Base-by-base conservation (phyloP, 164 flowering plant species). In the Berberis thunbergii region DNA sequence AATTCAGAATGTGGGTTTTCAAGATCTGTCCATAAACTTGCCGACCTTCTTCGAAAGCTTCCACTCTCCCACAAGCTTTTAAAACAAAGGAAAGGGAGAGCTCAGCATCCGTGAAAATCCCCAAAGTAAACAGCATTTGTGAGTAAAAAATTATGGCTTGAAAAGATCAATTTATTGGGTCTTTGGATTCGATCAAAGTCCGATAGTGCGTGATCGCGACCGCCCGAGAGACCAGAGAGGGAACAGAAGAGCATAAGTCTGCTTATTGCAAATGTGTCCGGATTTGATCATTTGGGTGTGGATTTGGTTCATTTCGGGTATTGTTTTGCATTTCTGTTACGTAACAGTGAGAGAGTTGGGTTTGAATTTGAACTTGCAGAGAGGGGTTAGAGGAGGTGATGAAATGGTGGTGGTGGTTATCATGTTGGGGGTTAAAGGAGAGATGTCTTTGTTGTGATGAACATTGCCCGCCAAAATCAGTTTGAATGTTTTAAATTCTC, bases 291-390 rank as follows among this genome's bases (percentile, higher is more conserved):
- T 54, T 0, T 54, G 57, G 41, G 40, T 41, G 45, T 57, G 60
- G 11, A 57, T 57, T 57, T 57, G 60, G 7, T 12, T 11, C n/a
- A 57, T 3, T 41, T 57, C 60, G 1, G 60, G 45, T 9, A 57
- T 41, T 44, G 60, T 57, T 57, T 57, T 57, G 60, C 13, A 52
- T 52, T 52, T 52, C n/a, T 52, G 11, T n/a, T n/a, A n/a, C n/a
- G n/a, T 52, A 52, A 52, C 12, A 52, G 8, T 52, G 11, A 1
- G 8, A 52, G 13, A 26, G 54, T 52, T 52, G 54, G 11, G 49
- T 46, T 46, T 46, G 26, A 26, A 26, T 26, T 26, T 26, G 26
- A 26, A 52, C n/a, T 52, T 12, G n/a, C n/a, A 52, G 11, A 7
- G 54, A 11, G 3, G n/a, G 54, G 11, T 52, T 26, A 26, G 26